These are phyloP conservation scores for Pulveroboletus sp. DNA, from an alignment of 1,284 basidiomycete species.

Conservation along the genomic window DNA sequence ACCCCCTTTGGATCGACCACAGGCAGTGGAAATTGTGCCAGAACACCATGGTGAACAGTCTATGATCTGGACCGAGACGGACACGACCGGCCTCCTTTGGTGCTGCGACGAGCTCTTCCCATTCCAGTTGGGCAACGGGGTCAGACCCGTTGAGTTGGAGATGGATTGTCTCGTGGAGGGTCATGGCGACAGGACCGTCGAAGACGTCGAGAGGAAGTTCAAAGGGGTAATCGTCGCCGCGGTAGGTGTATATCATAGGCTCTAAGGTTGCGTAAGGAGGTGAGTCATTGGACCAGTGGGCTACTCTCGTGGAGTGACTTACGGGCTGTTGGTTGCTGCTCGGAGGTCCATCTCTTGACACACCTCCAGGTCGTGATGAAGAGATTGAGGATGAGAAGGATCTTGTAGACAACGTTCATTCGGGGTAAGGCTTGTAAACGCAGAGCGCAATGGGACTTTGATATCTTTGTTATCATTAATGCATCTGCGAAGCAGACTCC, in stretches of 20 bases:
- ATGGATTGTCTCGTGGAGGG: conserved; percentile 16
- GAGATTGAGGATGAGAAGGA: conserved; percentile 6
- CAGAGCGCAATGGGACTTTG: background rate
- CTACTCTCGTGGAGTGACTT: background rate
- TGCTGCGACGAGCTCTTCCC: background rate
- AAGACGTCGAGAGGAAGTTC: conserved; percentile 7
- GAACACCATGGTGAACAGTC: conserved; percentile 10
- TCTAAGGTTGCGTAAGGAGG: too few species aligned
- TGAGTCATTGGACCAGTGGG: too few species aligned
- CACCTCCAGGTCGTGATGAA: conserved; percentile 12
- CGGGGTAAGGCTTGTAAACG: background rate
- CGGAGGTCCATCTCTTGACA: background rate
- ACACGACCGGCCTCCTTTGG: background rate
- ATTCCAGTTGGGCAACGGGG: background rate
- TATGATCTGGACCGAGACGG: conserved; percentile 15
- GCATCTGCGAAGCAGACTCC: background rate
- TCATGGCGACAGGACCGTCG: conserved; percentile 1
- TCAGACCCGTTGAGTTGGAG: conserved; percentile 14
- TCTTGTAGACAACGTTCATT: conserved; percentile 1
- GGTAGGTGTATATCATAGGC: background rate
- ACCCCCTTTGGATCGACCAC: conserved; percentile 16
- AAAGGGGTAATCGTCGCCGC: conserved; percentile 8
- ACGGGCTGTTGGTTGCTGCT: background rate
- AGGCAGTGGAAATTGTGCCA: background rate
- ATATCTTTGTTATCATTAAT: background rate